phyloP scores from a whole-genome alignment of 1,284 basidiomycete species.

The Ustilago xerochloae region DNA sequence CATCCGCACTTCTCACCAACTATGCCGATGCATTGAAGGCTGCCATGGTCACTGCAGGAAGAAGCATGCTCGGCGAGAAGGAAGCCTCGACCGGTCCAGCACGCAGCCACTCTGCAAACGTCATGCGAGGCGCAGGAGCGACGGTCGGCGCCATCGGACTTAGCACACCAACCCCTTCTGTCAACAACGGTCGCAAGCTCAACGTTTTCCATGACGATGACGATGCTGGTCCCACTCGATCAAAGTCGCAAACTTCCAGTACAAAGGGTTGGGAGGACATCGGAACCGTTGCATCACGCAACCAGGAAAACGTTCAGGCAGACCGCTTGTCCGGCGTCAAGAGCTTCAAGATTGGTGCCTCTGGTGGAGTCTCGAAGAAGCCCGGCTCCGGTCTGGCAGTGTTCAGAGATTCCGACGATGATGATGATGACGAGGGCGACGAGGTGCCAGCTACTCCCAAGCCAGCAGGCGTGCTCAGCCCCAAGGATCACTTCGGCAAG shows the following conservation, averaged over 20 bases:
- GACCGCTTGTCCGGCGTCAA: slow-evolving; percentile 32
- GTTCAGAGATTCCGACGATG: slow-evolving; percentile 69
- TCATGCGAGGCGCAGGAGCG: slow-evolving; percentile 33
- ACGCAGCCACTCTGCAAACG: slow-evolving; percentile 45
- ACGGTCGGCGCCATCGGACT: slow-evolving; percentile 27
- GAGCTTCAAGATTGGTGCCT: slow-evolving; percentile 42
- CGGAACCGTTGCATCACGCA: slow-evolving; percentile 46
- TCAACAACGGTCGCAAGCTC: slow-evolving; percentile 55
- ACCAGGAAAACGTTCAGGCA: slow-evolving; percentile 54
- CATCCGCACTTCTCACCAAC: slow-evolving; percentile 9
- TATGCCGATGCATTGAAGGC: slow-evolving; percentile 56
- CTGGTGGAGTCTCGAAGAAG: slow-evolving; percentile 48
- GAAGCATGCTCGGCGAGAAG: slow-evolving; percentile 63
- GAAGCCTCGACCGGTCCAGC: slow-evolving; percentile 31
- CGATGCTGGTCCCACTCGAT: slow-evolving; percentile 18
- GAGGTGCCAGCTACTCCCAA: slow-evolving; percentile 21
- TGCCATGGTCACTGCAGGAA: slow-evolving; percentile 58
- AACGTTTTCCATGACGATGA: slow-evolving; percentile 59
- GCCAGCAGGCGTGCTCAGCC: slow-evolving; percentile 51
- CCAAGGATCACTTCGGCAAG: slow-evolving; percentile 35
- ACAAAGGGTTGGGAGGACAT: slow-evolving; percentile 54
- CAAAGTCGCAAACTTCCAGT: slow-evolving; percentile 16
- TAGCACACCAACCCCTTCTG: slow-evolving; percentile 10
- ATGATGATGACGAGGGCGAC: slow-evolving; percentile 67
- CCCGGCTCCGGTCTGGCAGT: slow-evolving; percentile 54